phyloP scores from a whole-genome alignment of 192 early-diverging fungal genomes.

The Phlyctochytrium arcticum region DNA sequence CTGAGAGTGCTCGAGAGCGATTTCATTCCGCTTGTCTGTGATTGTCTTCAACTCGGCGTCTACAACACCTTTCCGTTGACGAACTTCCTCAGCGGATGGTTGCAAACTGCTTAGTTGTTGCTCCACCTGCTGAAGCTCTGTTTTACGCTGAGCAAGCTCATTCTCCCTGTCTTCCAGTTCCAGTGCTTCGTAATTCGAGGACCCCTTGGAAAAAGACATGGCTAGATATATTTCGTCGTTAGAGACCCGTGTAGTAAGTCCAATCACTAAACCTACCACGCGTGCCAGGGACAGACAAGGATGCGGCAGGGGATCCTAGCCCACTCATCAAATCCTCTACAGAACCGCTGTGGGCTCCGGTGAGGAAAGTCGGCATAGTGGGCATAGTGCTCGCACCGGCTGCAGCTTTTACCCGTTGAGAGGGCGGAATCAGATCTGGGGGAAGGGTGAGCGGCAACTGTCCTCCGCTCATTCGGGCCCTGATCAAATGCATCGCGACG shows the following conservation, averaged over 20 bases:
- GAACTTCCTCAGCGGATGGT: conserved; percentile 50
- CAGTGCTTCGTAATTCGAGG: conserved; percentile 14
- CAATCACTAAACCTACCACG: no score
- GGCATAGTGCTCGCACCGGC: no score
- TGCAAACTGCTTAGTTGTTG: conserved; percentile 45
- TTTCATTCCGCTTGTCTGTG: conserved; percentile 58
- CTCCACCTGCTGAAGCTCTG: conserved; percentile 59
- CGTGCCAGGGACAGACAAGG: no score
- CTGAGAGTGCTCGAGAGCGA: conserved; percentile 53
- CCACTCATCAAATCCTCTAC: no score
- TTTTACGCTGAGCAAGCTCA: conserved; percentile 40
- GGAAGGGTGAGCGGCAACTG: conserved; percentile 48
- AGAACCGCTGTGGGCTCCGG: no score
- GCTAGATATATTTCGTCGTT: neutral
- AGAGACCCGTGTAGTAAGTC: neutral
- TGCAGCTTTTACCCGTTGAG: conserved; percentile 30
- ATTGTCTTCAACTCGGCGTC: conserved; percentile 61
- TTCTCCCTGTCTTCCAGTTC: conserved; percentile 5
- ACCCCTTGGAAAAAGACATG: conserved; percentile 8
- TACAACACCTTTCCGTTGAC: conserved; percentile 44
- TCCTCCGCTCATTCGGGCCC: conserved; percentile 29
- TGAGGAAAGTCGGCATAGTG: no score
- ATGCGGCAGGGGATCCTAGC: no score
- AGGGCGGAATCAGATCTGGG: conserved; percentile 52
- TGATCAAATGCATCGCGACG: conserved; percentile 45